Conservation (phyloP, 495 filamentous ascomycete species). For the Articulospora tetracladia region DNA sequence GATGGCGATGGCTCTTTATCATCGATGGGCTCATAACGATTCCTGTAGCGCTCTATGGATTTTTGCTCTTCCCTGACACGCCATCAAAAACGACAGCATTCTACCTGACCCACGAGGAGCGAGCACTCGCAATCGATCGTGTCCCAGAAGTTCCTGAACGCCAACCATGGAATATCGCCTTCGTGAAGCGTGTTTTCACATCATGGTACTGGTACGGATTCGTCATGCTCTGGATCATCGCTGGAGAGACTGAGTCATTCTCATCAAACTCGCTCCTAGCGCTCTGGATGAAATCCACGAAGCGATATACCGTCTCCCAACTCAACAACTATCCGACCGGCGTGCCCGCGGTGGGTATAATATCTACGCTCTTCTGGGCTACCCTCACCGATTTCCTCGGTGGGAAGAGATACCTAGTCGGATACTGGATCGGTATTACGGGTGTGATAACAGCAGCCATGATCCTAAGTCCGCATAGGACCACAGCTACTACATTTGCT, state of each 20-base stretch:
- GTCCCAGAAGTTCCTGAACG: constrained; percentile 30
- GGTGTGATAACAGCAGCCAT: constrained; percentile 43
- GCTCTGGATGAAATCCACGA: constrained; percentile 39
- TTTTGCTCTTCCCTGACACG: constrained; percentile 57
- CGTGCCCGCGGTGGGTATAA: constrained; percentile 44
- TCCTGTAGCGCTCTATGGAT: constrained; percentile 56
- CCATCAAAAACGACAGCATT: constrained; percentile 48
- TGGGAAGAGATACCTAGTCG: constrained; percentile 46
- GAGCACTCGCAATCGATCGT: constrained; percentile 41
- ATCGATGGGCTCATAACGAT: constrained; percentile 42
- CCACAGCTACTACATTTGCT: constrained; percentile 40
- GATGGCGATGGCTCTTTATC: constrained; percentile 69
- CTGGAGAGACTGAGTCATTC: constrained; percentile 45
- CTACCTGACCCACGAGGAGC: constrained; percentile 44
- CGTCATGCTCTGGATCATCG: constrained; percentile 45
- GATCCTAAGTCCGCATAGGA: constrained; percentile 41
- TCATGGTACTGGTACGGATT: constrained; percentile 48
- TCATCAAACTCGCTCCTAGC: constrained; percentile 44
- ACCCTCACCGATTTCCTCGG: constrained; percentile 48
- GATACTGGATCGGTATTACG: constrained; percentile 49
- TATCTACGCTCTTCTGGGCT: constrained; percentile 50
- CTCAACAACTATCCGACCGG: constrained; percentile 47
- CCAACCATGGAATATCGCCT: constrained; percentile 32
- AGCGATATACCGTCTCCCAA: constrained; percentile 38
- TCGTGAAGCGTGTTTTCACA: constrained; percentile 37